These are phyloP conservation scores for Pythium oligandrum DNA, from an alignment of 352 stramenopile species.

Conservation along the genomic window DNA sequence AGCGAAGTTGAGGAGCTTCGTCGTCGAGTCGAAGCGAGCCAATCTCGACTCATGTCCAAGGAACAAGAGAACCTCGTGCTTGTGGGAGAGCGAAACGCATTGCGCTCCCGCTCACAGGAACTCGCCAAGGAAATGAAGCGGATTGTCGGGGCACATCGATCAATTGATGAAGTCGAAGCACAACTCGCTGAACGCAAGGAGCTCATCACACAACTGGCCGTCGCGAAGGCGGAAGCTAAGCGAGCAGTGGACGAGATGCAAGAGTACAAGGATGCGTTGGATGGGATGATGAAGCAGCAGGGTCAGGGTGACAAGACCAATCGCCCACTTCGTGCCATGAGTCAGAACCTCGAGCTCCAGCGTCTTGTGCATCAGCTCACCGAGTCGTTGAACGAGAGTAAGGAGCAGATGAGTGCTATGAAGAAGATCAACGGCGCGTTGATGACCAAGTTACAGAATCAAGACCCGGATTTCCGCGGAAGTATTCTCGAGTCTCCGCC, in stretches of 20 bases:
- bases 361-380: conserved; percentile 69
- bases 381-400: conserved; percentile 59
- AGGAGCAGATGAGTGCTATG: conserved; percentile 64
- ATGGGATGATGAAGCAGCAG: conserved; percentile 37
- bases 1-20: conserved; percentile 35
- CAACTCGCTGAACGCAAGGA: conserved; percentile 57
- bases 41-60: conserved; percentile 27
- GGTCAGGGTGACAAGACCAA: conserved; percentile 66
- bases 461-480: conserved; percentile 44
- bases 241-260: conserved; percentile 45
- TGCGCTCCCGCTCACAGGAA: conserved; percentile 42
- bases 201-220: conserved; percentile 45
- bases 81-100: conserved; percentile 54
- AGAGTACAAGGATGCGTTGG: conserved; percentile 55
- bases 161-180: conserved; percentile 43
- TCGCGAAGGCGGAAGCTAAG: conserved; percentile 51
- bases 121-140: conserved; percentile 57
- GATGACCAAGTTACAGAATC: conserved; percentile 51
- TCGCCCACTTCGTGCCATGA: conserved; percentile 41
- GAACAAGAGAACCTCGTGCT: conserved; percentile 16
- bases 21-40: conserved; percentile 26
- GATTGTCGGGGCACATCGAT: conserved; percentile 40
- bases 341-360: conserved; percentile 65
- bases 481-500: conserved; percentile 44
- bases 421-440: conserved; percentile 76